phyloP scores from a whole-genome alignment of 768 basidiomycete species.

The Psilocybe azurescens region DNA sequence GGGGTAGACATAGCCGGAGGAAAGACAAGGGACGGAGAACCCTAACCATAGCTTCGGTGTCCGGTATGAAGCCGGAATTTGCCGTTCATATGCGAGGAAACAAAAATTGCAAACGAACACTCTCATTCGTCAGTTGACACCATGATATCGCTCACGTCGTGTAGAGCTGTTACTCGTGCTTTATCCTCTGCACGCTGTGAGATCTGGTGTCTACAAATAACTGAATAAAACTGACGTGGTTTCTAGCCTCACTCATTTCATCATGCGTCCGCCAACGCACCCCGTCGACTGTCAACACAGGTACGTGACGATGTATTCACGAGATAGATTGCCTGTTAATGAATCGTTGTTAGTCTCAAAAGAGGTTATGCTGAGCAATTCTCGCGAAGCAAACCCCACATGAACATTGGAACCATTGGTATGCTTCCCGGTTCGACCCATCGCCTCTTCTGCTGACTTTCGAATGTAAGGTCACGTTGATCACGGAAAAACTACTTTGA shows the following conservation, averaged over 20 bases:
- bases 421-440: slow-evolving; percentile 25
- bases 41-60: slow-evolving; percentile 25
- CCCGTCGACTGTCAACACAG: slow-evolving; percentile 27
- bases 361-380: slow-evolving; percentile 83
- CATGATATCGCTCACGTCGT: slow-evolving; percentile 59
- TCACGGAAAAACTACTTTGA: slow-evolving; percentile 98
- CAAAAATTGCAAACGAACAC: slow-evolving; percentile 29
- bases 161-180: slow-evolving; percentile 53
- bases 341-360: slow-evolving; percentile 40
- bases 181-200: slow-evolving; percentile 52
- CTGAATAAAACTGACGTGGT: slow-evolving; percentile 6
- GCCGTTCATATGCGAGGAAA: slow-evolving; percentile 23
- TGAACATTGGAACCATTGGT: slow-evolving; percentile 97
- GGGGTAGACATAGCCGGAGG: slow-evolving; percentile 45
- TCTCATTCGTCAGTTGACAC: slow-evolving; percentile 26
- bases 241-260: slow-evolving; percentile 39
- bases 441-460: slow-evolving; percentile 9
- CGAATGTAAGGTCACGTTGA: slow-evolving; percentile 81
- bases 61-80: slow-evolving; percentile 27
- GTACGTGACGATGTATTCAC: slow-evolving; percentile 30
- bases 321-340: slow-evolving; percentile 4
- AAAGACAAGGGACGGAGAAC: slow-evolving; percentile 16
- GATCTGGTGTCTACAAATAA: slow-evolving; percentile 16
- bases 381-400: slow-evolving; percentile 82
- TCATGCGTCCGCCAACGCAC: slow-evolving; percentile 41